Base-by-base conservation (phyloP, 768 basidiomycete genomes). In the Myochromella boudieri region DNA sequence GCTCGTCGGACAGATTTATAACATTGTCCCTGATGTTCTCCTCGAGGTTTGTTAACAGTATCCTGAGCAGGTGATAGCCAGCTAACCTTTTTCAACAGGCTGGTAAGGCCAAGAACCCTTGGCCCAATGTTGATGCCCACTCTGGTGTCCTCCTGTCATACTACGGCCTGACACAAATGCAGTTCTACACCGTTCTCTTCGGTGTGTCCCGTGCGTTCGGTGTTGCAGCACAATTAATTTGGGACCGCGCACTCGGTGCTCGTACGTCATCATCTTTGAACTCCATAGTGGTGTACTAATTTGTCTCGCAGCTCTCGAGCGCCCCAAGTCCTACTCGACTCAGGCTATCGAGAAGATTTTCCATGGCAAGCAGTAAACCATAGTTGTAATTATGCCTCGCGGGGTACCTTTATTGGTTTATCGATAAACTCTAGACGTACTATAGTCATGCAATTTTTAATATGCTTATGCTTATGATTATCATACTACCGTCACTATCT, bases 111-210 rank as follows among this genome's bases (percentile, higher is more conserved):
- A 92, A 91, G 80, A 92, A 92, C 74, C 90, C 90, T 1, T 92
- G 88, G 88, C 95, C 95, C 36, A 98, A 97, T 66, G 95, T 98
- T 46, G 95, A 97, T 66, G 92, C 95, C 40, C 94, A 95, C 75
- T 97, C 95, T 12, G 93, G 91, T 69, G 90, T 82, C 43, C 81
- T 95, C 37, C 71, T 95, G 17, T 86, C 87, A 22, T 74, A 94
- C 70, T 94, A 93, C 60, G 91, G 91, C 39, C 72, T 95, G 45
- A 81, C 77, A 53, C 83, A 95, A 68, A 93, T 95, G 87, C 81
- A 91, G 64, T 97, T 89, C 78, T 97, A 97, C 75, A 97, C 95
- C 56, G 95, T 98, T 46, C 77, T 97, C 50, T 97, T 97, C 68
- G 94, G 93, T 74, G 90, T 97, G 6, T 95, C 91, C n/a, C 87